Base-by-base conservation (phyloP, 2,329 filamentous ascomycete genomes). In the Fusarium phyllophilum region DNA sequence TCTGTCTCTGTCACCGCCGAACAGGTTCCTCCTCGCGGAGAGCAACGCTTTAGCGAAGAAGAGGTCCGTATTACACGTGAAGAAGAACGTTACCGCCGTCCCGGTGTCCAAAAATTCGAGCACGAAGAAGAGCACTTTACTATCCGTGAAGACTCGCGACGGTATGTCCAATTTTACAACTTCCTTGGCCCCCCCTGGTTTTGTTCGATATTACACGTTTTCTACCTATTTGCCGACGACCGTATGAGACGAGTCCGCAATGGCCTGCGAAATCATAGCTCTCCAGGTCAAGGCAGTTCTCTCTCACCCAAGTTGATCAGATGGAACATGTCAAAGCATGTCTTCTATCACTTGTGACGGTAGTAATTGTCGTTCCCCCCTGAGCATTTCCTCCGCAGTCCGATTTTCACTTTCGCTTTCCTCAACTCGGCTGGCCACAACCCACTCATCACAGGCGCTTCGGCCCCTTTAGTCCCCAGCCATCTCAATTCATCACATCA, bases 41-140 rank as follows among this genome's bases (percentile, higher is more conserved):
- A 89, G 85, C 85, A 90, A 79, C 89, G 87, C 84, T 88, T 88
- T 86, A 90, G 88, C 86, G 91, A 94, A 88, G 93, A 97, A 90
- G 93, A 97, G 89, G 90, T 97, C 87, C 89, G 85, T 81, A 92
- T 93, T 85, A 91, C 94, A 86, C 90, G 89, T 86, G 91, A 94
- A 87, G 91, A 94, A 87, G 91, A 95, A 85, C 89, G 86, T 84
- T 87, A 91, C 87, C 91, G 88, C 88, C 92, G 91, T 89, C 90
- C 92, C 87, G 89, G 88, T 81, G 87, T 86, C 86, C 86, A 86
- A 81, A 64, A 78, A 44, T 73, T 72, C 81, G 66, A 78, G 51
- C 74, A 70, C 60, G 52, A 77, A 66, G 68, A 77, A 74, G 74
- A 77, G 56, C 72, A 78, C 63, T 79, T 81, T 79, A 79, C 71